Evolutionary conservation across 495 filamentous ascomycete genomes (phyloP), one percentile per base, ranked within the genome.

Genomic region (Platismatia glauca): DNA sequence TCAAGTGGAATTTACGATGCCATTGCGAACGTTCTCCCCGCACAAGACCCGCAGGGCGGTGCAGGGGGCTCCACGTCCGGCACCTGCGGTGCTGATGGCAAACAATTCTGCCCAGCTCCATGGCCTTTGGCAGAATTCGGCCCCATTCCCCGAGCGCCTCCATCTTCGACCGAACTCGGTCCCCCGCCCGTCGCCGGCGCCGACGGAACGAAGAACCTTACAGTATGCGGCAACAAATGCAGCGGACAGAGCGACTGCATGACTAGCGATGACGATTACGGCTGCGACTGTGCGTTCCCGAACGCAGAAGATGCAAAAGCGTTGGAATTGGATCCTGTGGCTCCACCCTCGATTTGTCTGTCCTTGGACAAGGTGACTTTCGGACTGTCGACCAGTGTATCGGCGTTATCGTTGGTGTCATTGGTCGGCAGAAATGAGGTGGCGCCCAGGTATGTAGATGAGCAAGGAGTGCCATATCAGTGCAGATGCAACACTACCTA

Each of bases 271-370:
- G 34, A 58, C 39, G 16, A 39, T 22, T 33, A 58, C 24, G 31
- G 31, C 34, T 41, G 57, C 33, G 35, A 58, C 15, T 58, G 57
- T 37, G 34, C 35, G 27, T 34, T 24, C 31, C 57, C 57, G 8
- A 37, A 39, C 20, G 24, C 57, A 2, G 35, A 58, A 37, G 35
- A 33, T 15, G 57, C 57, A 8, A 4, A 44, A 24, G 34, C 13
- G 6, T 58, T 34, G 15, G 57, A 34, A 12, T 13, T 58, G 31
- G 57, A 41, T 41, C 33, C 57, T 13, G 35, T 41, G 7, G 13
- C n/a, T 22, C 57, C 57, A 16, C 35, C 57, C 9, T 58, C 57
- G 57, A 7, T 58, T 5, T 41, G 57, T 29, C 20, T 58, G 57
- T 20, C 57, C 31, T 18, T 58, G 16, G 34, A 33, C 31, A 58